A percentile compares a stretch with the other conserved stretches of the same genome.
phyloP scores from a whole-genome alignment of 257 asterid genomes.

The Primulina tabacum region DNA sequence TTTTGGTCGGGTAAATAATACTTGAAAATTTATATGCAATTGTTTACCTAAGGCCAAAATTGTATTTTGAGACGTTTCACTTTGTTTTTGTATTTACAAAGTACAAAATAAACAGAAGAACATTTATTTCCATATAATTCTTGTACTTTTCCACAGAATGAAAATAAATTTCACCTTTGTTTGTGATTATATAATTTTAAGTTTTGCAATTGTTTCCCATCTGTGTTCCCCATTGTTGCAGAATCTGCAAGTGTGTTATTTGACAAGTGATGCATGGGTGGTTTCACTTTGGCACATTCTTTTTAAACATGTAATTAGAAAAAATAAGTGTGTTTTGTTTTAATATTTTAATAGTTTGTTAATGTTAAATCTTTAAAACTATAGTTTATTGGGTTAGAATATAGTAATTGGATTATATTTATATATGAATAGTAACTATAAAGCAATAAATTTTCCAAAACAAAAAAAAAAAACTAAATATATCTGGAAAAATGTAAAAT shows the following conservation, averaged over 20 bases:
- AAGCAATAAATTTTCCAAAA: too few relatives aligned
- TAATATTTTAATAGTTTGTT: too few relatives aligned
- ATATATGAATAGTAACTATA: too few relatives aligned
- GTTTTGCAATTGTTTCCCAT: neutral
- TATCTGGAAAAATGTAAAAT: too few relatives aligned
- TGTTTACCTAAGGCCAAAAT: neutral
- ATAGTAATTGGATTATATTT: too few relatives aligned
- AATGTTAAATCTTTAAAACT: too few relatives aligned
- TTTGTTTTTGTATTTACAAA: neutral
- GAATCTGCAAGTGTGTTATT: neutral
- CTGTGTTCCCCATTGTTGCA: neutral
- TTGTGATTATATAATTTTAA: too few relatives aligned
- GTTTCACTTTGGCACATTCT: neutral
- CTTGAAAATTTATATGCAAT: neutral
- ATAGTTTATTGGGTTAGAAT: too few relatives aligned
- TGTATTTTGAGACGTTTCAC: neutral
- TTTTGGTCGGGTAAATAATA: neutral
- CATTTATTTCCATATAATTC: neutral
- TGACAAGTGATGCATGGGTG: neutral
- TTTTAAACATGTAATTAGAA: neutral
- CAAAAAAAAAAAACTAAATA: too few relatives aligned
- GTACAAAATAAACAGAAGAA: neutral
- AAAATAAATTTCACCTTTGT: neutral
- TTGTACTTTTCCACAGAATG: neutral
- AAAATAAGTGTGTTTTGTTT: too few relatives aligned